Evolutionary conservation across 768 basidiomycete genomes (phyloP).

Genomic region (Gautieria morchelliformis): DNA sequence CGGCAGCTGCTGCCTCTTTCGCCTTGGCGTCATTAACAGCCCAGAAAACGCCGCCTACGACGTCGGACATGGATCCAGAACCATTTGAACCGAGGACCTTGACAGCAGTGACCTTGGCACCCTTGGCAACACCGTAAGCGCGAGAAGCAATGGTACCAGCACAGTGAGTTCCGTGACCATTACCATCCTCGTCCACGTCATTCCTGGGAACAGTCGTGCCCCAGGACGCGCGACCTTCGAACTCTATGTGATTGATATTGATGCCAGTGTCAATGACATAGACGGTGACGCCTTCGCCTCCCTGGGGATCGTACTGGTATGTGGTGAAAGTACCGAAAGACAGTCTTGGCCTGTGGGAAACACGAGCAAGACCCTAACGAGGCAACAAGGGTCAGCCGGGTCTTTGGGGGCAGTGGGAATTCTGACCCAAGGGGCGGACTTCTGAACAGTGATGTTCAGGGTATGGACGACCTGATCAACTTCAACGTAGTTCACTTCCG

Average conservation of each 20-base stretch:
- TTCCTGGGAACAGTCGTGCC: slow-evolving; percentile 83
- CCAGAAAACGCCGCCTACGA: slow-evolving; percentile 80
- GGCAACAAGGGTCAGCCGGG: neutral
- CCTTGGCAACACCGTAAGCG: slow-evolving; percentile 95
- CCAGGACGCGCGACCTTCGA: slow-evolving; percentile 86
- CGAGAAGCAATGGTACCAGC: slow-evolving; percentile 92
- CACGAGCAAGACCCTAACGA: slow-evolving; percentile 82
- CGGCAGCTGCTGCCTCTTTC: slow-evolving; percentile 51
- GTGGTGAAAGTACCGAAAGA: slow-evolving; percentile 73
- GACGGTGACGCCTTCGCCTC: slow-evolving; percentile 92
- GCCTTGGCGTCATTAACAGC: slow-evolving; percentile 45
- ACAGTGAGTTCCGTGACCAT: slow-evolving; percentile 93
- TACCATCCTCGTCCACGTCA: slow-evolving; percentile 83
- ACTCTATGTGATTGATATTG: slow-evolving; percentile 76
- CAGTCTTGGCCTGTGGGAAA: slow-evolving; percentile 78
- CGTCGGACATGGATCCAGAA: slow-evolving; percentile 91
- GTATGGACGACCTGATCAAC: slow-evolving; percentile 88
- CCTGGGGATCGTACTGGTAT: slow-evolving; percentile 61
- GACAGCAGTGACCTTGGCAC: slow-evolving; percentile 79
- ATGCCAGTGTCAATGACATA: slow-evolving; percentile 87
- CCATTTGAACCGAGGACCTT: slow-evolving; percentile 94
- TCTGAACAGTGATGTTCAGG: slow-evolving; percentile 46
- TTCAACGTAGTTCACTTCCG: slow-evolving; percentile 90
- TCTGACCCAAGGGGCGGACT: slow-evolving; percentile 77
- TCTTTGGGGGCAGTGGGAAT: slow-evolving; percentile 11